Conservation (phyloP, 768 basidiomycete species). For the Collybia nuda region DNA sequence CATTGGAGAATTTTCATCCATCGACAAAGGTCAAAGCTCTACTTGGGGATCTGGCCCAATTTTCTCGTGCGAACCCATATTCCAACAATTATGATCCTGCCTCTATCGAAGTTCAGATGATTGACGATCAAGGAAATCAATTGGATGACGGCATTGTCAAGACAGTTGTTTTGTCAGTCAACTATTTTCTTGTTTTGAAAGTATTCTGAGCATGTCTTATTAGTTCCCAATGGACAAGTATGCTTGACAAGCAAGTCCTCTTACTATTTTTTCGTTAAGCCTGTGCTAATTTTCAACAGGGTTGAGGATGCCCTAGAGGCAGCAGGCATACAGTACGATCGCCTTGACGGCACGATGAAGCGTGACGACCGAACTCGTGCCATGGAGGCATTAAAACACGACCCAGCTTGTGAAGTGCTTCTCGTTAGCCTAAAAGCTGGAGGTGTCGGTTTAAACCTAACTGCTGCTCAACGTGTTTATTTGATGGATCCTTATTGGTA, state of each 20-base stretch:
- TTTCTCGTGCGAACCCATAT: slow-evolving; percentile 82
- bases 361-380: slow-evolving; percentile 89
- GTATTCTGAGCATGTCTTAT: slow-evolving; percentile 10
- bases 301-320: slow-evolving; percentile 88
- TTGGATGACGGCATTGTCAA: slow-evolving; percentile 75
- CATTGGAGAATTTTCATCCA: slow-evolving; percentile 59
- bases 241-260: slow-evolving; percentile 79
- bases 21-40: slow-evolving; percentile 91
- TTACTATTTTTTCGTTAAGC: slow-evolving; percentile 1
- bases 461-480: slow-evolving; percentile 91
- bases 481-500: slow-evolving; percentile 98
- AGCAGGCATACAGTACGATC: slow-evolving; percentile 82
- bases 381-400: slow-evolving; percentile 89
- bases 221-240: slow-evolving; percentile 93
- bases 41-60: slow-evolving; percentile 74
- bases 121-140: slow-evolving; percentile 71
- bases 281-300: slow-evolving; percentile 34
- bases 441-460: slow-evolving; percentile 95
- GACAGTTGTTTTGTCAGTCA: slow-evolving; percentile 91
- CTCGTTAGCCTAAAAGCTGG: slow-evolving; percentile 96
- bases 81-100: slow-evolving; percentile 84
- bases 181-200: slow-evolving; percentile 10
- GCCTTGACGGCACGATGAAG: slow-evolving; percentile 97
- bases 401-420: slow-evolving; percentile 89
- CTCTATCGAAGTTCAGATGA: slow-evolving; percentile 71